Conservation (phyloP, 768 basidiomycete genomes). For the Nevesoporus exiguus region DNA sequence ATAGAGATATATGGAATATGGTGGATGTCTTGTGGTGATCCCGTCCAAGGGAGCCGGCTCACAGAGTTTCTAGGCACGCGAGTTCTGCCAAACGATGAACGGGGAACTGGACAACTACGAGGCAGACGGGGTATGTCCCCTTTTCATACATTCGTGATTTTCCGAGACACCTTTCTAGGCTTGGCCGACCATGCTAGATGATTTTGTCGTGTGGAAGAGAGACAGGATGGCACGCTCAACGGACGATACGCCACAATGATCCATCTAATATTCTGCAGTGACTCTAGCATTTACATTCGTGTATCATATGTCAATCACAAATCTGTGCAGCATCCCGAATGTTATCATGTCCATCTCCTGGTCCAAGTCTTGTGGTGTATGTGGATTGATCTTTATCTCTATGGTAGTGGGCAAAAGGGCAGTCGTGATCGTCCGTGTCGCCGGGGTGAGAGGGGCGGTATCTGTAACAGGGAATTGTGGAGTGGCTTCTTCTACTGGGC, state of each 20-base stretch:
- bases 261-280: constrained; percentile 15
- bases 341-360: not conserved
- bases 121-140: constrained; percentile 62
- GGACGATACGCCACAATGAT: constrained; percentile 5
- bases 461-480: constrained; percentile 12
- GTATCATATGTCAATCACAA: not conserved
- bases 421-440: not conserved
- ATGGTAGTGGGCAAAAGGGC: not conserved
- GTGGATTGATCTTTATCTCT: not conserved
- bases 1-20: constrained; percentile 87
- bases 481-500: constrained; percentile 3
- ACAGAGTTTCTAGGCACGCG: constrained; percentile 52
- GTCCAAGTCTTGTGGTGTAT: too few relatives aligned
- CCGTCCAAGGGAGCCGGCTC: not conserved
- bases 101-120: constrained; percentile 66
- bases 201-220: constrained; percentile 70
- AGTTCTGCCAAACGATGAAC: constrained; percentile 66
- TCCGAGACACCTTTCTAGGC: constrained; percentile 42
- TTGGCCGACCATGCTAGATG: constrained; percentile 81
- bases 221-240: constrained; percentile 12
- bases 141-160: not conserved
- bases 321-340: not conserved
- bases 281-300: constrained; percentile 11
- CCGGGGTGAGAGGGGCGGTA: not conserved
- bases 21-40: constrained; percentile 35